Base-by-base conservation (phyloP, 2,329 filamentous ascomycete genomes). In the Monascus ruber region DNA sequence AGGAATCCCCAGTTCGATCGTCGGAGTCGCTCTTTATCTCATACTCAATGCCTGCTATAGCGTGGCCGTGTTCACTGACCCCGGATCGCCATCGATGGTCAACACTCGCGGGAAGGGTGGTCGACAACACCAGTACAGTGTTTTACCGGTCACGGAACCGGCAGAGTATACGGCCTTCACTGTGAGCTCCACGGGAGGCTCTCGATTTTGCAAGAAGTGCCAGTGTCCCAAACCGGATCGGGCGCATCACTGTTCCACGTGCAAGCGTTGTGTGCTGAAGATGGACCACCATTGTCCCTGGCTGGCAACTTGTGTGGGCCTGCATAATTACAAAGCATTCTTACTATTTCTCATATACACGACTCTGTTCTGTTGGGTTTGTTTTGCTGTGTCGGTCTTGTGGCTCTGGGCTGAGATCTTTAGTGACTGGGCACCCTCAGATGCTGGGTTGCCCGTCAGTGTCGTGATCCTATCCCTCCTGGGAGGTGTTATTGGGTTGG, bases 271-370 rank as follows among this genome's bases (percentile, higher is more conserved):
- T 61, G 88, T 98, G 25, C 72, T 98, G 61, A 98, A 98, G 71
- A 98, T 98, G 91, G 91, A 98, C 59, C 91, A 98, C 62, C 91
- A 98, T 67, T 98, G 91, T 60, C 91, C 91, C 10, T 98, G 91
- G 91, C 74, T 98, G 36, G 89, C 91, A 26, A 94, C 86, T 4
- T 98, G 91, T 62, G 84, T 98, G 43, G 91, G 91, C 17, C 70
- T 98, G 47, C 79, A 78, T 56, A 98, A 98, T 65, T 93, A 95
- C 72, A 98, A 98, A 66, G 75, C 88, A 0, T 98, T 98, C 58
- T 62, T 98, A 38, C 73, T 96, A 3, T 98, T 96, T 60, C 71
- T 98, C 25, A 75, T 88, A 40, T 96, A 98, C 61, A 86, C 85
- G 0, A 85, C 82, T 4, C 45, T 94, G 2, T 94, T 94, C 65